Conservation (phyloP, 306 rosid species). For the Benincasa hispida region DNA sequence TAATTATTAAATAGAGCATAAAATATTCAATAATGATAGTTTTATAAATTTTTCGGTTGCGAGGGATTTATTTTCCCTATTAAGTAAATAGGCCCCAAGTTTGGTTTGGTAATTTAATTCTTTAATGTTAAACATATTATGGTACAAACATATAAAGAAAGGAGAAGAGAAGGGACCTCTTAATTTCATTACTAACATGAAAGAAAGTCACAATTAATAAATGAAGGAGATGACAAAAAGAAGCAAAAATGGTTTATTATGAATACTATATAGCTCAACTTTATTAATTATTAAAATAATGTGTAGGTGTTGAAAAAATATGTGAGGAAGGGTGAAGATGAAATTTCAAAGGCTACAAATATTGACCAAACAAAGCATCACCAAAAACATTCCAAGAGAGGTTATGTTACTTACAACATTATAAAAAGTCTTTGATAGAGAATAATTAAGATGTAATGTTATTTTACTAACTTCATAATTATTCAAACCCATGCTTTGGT, state of each 20-base stretch:
- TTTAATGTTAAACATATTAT: neutral
- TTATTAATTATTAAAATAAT: neutral
- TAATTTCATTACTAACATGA: neutral
- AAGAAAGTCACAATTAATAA: neutral
- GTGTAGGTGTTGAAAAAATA: neutral
- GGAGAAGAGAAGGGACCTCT: neutral
- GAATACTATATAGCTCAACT: neutral
- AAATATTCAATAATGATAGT: no score
- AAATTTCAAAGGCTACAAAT: neutral
- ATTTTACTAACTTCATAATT: neutral
- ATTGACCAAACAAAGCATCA: neutral
- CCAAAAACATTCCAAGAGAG: neutral
- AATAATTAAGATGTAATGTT: neutral
- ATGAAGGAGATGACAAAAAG: neutral
- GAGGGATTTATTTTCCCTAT: neutral
- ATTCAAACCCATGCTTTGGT: slow-evolving; percentile 1
- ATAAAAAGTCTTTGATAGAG: neutral
- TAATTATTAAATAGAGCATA: no score
- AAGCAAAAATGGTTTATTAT: neutral
- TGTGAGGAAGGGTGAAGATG: neutral
- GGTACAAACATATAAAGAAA: neutral
- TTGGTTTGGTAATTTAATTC: neutral
- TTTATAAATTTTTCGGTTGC: neutral
- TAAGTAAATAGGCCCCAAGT: neutral
- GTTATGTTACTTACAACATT: no score